Percentiles rank a stretch among this genome's conserved stretches.
Conservation (phyloP, 2,329 filamentous ascomycete species). For the Neonectria ditissima region DNA sequence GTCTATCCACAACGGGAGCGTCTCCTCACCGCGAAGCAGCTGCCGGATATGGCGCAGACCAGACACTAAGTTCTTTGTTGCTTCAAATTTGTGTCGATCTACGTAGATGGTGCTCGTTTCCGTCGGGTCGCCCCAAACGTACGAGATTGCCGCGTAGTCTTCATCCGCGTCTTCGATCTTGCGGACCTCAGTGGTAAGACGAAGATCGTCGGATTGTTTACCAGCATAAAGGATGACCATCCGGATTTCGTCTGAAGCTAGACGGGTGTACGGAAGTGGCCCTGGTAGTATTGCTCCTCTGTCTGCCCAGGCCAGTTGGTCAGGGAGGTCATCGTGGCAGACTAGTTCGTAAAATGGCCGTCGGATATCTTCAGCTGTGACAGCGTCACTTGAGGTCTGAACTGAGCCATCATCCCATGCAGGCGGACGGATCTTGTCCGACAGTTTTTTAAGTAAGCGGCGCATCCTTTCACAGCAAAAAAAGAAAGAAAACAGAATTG, state of each 20-base stretch:
- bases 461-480: not conserved
- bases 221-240: slow-evolving; percentile 1
- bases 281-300: not conserved
- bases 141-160: slow-evolving; percentile 7
- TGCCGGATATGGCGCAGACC: not conserved
- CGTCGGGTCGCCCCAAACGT: slow-evolving; percentile 6
- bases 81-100: slow-evolving; percentile 3
- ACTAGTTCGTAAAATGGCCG: slow-evolving; percentile 2
- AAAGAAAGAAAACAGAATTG: not conserved
- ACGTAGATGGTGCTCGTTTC: slow-evolving; percentile 3
- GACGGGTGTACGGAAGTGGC: slow-evolving; percentile 1
- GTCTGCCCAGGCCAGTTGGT: slow-evolving; percentile 1
- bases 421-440: not conserved
- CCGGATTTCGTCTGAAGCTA: not conserved
- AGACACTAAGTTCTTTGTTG: slow-evolving; percentile 1
- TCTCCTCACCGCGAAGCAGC: not conserved
- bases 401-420: not conserved
- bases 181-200: slow-evolving; percentile 1
- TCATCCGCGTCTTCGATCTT: slow-evolving; percentile 6
- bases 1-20: slow-evolving; percentile 6
- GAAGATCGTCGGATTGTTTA: slow-evolving; percentile 1
- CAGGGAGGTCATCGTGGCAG: slow-evolving; percentile 5
- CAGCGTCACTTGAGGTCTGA: not conserved
- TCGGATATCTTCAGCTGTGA: not conserved
- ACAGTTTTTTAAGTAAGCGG: not conserved